Evolutionary conservation across 2,329 filamentous ascomycete species (phyloP), one percentile per base, ranked within the genome.

Genomic region (Fusarium multiceps): DNA sequence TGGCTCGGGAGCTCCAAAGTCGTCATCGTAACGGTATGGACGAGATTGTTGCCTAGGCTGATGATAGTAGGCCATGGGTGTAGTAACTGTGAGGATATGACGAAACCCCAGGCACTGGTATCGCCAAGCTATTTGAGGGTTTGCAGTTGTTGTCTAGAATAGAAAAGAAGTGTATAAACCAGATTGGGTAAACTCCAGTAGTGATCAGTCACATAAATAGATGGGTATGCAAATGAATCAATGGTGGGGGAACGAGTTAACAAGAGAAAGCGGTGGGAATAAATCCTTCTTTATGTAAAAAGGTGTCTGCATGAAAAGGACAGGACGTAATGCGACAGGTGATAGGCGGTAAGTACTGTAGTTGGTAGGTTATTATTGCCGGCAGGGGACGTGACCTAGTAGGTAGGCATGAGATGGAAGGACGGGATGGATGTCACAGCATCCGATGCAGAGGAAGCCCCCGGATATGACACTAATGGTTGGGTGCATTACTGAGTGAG

Each of bases 41-140:
- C 70, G 68, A 32, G 66, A 68, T 18, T 75, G 74, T 18, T 72
- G 75, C 23, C 71, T 66, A 18, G 71, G 61, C 27, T 70, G 71
- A 46, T 64, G 67, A 23, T 74, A 69, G 37, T 76, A 66, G 30
- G 73, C 69, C 77, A 78, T 78, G 43, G 51, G 43, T 55, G 37
- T 21, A 60, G 42, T 30, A 27, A 59, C 20, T 25, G 32, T 48
- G 40, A 28, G 32, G 32, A 41, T 30, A 23, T 41, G 8, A 50
- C 18, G 21, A 16, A 32, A 28, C 23, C 25, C 28, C 14, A 27
- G 41, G 25, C 62, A 13, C 20, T 37, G 21, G 37, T 34, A 12
- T 55, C 13, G 41, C 37, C 32, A 48, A 34, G 21, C 40, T 16
- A 56, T 40, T 37, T 57, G 40, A 37, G 55, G 37, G 47, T 21